These are phyloP conservation scores for Alternaria atra DNA, from an alignment of 2,329 filamentous ascomycete species.

Conservation along the genomic window DNA sequence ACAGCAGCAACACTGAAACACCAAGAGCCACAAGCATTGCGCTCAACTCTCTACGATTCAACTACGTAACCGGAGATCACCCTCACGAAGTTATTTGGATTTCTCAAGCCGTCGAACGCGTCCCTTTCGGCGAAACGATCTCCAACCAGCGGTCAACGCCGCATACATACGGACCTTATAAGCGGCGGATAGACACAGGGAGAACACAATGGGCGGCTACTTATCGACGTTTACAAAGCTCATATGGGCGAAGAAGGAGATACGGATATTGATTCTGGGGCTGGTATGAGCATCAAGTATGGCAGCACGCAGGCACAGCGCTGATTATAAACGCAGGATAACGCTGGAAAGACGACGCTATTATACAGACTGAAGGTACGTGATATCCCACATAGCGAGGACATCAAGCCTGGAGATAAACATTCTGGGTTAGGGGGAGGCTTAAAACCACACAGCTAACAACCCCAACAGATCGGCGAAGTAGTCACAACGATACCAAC, in stretches of 20 bases:
- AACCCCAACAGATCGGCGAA: constrained; percentile 79
- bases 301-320: not conserved
- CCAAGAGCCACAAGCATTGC: not conserved
- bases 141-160: constrained; percentile 24
- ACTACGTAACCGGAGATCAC: not conserved
- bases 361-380: constrained; percentile 92
- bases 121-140: not conserved
- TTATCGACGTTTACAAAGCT: constrained; percentile 43
- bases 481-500: constrained; percentile 99
- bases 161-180: constrained; percentile 15
- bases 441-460: not conserved
- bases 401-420: not conserved
- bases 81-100: not conserved
- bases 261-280: constrained; percentile 91
- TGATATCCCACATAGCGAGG: not conserved
- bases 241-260: constrained; percentile 92
- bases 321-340: constrained; percentile 72
- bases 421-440: not conserved
- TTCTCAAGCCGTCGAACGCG: not conserved
- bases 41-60: not conserved
- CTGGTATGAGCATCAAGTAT: constrained; percentile 68
- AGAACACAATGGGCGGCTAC: constrained; percentile 45
- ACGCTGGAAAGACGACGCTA: constrained; percentile 96
- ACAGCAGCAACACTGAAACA: constrained; percentile 28
- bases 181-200: constrained; percentile 22